Evolutionary conservation across 2,329 filamentous ascomycete genomes (phyloP).

Genomic region (Aspergillus quadricinctus): DNA sequence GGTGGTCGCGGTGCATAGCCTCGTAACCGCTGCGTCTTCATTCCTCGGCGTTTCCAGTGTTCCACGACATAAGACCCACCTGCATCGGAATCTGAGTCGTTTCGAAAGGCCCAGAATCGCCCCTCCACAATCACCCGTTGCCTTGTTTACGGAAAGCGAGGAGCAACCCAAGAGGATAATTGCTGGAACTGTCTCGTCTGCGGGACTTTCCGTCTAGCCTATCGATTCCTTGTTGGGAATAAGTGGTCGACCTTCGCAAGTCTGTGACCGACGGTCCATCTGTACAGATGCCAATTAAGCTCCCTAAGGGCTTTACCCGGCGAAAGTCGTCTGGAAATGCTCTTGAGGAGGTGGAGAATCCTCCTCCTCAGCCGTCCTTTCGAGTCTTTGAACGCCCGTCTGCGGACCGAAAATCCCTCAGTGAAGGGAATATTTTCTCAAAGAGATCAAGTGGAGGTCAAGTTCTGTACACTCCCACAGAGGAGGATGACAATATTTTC

Average conservation of each 20-base stretch:
- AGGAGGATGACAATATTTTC: slow-evolving; percentile 39
- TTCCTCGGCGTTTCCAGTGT: slow-evolving; percentile 10
- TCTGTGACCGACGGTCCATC: slow-evolving; percentile 1
- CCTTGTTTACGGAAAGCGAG: slow-evolving; percentile 15
- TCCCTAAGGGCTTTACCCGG: slow-evolving; percentile 50
- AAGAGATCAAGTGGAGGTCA: slow-evolving; percentile 33
- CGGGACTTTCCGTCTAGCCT: slow-evolving; percentile 9
- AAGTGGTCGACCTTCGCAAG: slow-evolving; percentile 5
- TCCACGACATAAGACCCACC: slow-evolving; percentile 12
- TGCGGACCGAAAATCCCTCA: slow-evolving; percentile 41
- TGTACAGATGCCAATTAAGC: slow-evolving; percentile 50
- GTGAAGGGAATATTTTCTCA: slow-evolving; percentile 33
- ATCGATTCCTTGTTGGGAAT: slow-evolving; percentile 6
- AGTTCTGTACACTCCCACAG: slow-evolving; percentile 31
- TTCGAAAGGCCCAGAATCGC: slow-evolving; percentile 13
- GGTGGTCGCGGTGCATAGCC: slow-evolving; percentile 2
- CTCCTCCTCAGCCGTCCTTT: slow-evolving; percentile 46
- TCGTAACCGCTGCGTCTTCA: slow-evolving; percentile 8
- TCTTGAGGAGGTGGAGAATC: slow-evolving; percentile 44
- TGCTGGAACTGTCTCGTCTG: slow-evolving; percentile 1
- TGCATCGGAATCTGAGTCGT: slow-evolving; percentile 11
- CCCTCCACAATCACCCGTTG: slow-evolving; percentile 2
- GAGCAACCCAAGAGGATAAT: slow-evolving; percentile 9
- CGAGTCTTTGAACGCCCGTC: slow-evolving; percentile 50
- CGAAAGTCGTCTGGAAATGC: slow-evolving; percentile 54